Conservation (phyloP, 768 basidiomycete genomes). For the button mushroom (Agaricus bisporus) region DNA sequence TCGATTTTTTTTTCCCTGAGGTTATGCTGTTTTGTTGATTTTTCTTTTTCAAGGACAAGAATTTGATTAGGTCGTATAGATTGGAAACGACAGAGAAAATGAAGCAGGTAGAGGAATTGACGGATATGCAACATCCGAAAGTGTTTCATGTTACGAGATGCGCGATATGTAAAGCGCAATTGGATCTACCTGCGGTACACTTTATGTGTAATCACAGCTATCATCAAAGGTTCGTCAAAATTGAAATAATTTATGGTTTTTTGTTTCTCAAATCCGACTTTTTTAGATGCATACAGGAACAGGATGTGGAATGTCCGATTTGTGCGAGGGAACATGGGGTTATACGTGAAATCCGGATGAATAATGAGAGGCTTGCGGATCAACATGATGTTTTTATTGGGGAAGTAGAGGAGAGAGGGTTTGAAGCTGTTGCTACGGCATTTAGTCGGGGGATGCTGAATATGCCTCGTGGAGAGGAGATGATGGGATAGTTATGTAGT, state of each 20-base stretch:
- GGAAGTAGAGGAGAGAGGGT: conserved; percentile 71
- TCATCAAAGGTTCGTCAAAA: conserved; percentile 71
- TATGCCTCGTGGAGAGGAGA: conserved; percentile 30
- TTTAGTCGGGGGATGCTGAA: conserved; percentile 65
- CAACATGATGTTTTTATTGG: conserved; percentile 77
- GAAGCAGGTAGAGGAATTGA: conserved; percentile 75
- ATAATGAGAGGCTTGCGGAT: conserved; percentile 79
- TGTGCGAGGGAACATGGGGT: conserved; percentile 86
- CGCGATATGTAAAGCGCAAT: conserved; percentile 79
- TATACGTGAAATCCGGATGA: conserved; percentile 82
- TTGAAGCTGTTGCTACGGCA: conserved; percentile 62
- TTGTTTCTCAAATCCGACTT: not conserved
- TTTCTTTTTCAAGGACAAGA: conserved; percentile 60
- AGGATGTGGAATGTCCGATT: conserved; percentile 85
- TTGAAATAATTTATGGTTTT: too few species aligned
- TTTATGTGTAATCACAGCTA: conserved; percentile 99
- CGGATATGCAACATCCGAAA: conserved; percentile 69
- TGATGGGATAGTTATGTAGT: conserved; percentile 11
- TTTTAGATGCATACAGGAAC: conserved; percentile 77
- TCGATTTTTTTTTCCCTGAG: conserved; percentile 2
- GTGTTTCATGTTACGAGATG: conserved; percentile 96
- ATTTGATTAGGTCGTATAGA: conserved; percentile 83
- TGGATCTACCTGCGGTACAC: conserved; percentile 90
- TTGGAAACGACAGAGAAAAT: conserved; percentile 76
- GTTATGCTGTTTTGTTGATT: conserved; percentile 3